Conservation (phyloP, 805 yeast species). For the Metschnikowia peoriensis region DNA sequence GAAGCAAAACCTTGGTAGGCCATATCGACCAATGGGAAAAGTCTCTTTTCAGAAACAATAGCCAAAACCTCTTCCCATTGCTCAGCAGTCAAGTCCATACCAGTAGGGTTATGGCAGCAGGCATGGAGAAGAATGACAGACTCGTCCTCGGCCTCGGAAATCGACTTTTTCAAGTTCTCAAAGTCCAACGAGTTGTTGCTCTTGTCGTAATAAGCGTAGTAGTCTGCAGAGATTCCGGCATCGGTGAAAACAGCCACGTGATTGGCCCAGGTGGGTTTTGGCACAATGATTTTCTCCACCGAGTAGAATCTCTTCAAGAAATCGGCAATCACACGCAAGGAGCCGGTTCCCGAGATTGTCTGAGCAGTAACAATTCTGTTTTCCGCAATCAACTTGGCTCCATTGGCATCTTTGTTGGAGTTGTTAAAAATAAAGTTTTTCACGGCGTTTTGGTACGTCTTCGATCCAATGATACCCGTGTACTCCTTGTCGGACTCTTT, state of each 20-base stretch:
- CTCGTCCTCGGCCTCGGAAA: slow-evolving; percentile 54
- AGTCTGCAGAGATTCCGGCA: slow-evolving; percentile 62
- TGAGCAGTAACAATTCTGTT: slow-evolving; percentile 79
- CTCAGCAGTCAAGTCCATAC: slow-evolving; percentile 79
- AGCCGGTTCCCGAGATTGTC: slow-evolving; percentile 94
- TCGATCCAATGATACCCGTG: slow-evolving; percentile 80
- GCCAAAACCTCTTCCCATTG: slow-evolving; percentile 80
- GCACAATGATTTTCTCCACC: slow-evolving; percentile 59
- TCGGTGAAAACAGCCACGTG: slow-evolving; percentile 77
- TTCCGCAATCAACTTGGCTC: slow-evolving; percentile 53
- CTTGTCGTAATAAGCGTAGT: slow-evolving; percentile 71
- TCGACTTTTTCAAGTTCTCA: slow-evolving; percentile 59
- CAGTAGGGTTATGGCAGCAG: slow-evolving; percentile 97
- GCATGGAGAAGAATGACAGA: slow-evolving; percentile 80
- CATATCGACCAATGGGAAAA: slow-evolving; percentile 84
- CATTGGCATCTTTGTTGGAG: slow-evolving; percentile 48
- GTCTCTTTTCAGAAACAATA: slow-evolving; percentile 52
- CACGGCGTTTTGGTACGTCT: slow-evolving; percentile 63
- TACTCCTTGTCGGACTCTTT: slow-evolving; percentile 73
- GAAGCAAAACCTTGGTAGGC: slow-evolving; percentile 96
- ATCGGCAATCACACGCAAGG: slow-evolving; percentile 80
- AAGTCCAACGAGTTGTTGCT: slow-evolving; percentile 61
- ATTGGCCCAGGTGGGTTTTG: slow-evolving; percentile 94
- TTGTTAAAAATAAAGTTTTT: slow-evolving; percentile 70
- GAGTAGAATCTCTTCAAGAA: slow-evolving; percentile 63